phyloP scores from a whole-genome alignment of 768 basidiomycete genomes.

The Daedalea quercina region DNA sequence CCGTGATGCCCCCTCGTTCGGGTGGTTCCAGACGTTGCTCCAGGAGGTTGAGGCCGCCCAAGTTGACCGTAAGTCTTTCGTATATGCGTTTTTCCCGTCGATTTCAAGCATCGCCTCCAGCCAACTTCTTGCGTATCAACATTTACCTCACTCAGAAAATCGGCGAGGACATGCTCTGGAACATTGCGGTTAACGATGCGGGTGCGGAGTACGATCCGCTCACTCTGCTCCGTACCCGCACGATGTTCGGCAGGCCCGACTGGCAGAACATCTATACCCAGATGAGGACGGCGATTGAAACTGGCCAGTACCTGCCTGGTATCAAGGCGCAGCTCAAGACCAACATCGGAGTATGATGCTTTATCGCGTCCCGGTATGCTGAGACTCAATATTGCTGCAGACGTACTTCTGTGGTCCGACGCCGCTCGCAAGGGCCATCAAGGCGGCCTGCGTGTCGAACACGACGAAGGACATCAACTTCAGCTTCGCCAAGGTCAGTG shows the following conservation, averaged over 20 bases:
- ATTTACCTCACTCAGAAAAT: constrained; percentile 88
- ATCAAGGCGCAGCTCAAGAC: constrained; percentile 74
- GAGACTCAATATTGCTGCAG: constrained; percentile 25
- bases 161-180: constrained; percentile 83
- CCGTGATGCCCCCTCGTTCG: constrained; percentile 93
- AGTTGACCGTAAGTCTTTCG: constrained; percentile 64
- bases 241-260: constrained; percentile 89
- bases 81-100: not conserved
- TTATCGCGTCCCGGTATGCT: not conserved
- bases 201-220: constrained; percentile 85
- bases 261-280: constrained; percentile 77
- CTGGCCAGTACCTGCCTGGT: constrained; percentile 76
- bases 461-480: constrained; percentile 57
- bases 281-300: constrained; percentile 73
- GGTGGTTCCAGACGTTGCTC: constrained; percentile 91
- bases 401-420: constrained; percentile 89
- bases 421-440: constrained; percentile 68
- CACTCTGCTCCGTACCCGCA: constrained; percentile 81
- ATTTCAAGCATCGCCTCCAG: constrained; percentile 28
- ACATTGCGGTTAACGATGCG: constrained; percentile 83
- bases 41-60: constrained; percentile 87
- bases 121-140: constrained; percentile 89
- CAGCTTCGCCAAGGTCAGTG: constrained; percentile 69
- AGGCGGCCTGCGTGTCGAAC: constrained; percentile 56
- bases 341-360: constrained; percentile 65